Evolutionary conservation across 768 basidiomycete species (phyloP), one percentile per base, ranked within the genome.

Genomic region (Tulasnella sp.): DNA sequence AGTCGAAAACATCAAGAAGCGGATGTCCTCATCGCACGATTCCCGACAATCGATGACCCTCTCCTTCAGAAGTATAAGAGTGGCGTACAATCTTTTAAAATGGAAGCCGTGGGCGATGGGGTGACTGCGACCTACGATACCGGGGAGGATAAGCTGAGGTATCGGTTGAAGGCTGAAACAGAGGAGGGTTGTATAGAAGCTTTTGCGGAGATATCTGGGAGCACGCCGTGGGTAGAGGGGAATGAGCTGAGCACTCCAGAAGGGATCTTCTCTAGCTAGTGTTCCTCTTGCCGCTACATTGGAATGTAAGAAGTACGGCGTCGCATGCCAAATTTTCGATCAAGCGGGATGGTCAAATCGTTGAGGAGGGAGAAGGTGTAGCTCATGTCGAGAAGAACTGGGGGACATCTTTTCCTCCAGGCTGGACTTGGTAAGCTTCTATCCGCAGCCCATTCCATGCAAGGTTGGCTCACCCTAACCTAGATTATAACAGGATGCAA

Each of bases 301-400:
- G 50, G 50, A 19, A 22, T 30, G 19, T 52, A 4, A 9, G 21
- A 11, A 24, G 22, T 24, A 52, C 50, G n/a, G 21, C 24, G 12
- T 52, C 50, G 11, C 19, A 52, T 24, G 24, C 50, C 7, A 30
- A 24, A 30, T 22, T 25, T 27, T 24, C 21, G n/a, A n/a, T 52
- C n/a, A 52, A 52, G 22, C n/a, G 30, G 4, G 50, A 52, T 24
- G 22, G 30, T 19, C 7, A 22, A 24, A 31, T 30, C 8, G 30
- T 22, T 7, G 50, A 30, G 27, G 21, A 52, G n/a, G 21, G 50
- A 9, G 30, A 25, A 22, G 50, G 50, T 8, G 11, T 22, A n/a
- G 50, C 50, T 7, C 50, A 52, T 52, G n/a, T 52, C 11, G 50
- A 52, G 50, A 52, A 52, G 50, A 52, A 52, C 30, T 52, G 50